phyloP scores from a whole-genome alignment of 2,329 filamentous ascomycete species.

The Diaporthe sp. region DNA sequence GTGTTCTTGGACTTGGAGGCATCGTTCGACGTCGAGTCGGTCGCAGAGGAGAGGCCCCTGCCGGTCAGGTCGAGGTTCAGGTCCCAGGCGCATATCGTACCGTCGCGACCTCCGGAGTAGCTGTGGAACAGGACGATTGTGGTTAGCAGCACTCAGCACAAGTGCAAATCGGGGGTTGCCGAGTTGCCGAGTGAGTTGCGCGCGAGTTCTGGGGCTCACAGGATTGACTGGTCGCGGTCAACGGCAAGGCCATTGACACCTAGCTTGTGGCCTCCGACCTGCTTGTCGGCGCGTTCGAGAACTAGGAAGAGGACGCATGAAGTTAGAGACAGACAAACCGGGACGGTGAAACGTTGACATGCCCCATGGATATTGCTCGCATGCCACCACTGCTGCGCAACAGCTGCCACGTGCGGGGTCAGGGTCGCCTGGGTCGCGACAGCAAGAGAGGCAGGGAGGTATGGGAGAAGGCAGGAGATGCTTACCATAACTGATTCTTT shows the following conservation, averaged over 20 bases:
- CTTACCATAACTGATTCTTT: constrained; percentile 76
- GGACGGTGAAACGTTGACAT: constrained; percentile 27
- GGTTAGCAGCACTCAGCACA: constrained; percentile 42
- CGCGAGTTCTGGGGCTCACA: constrained; percentile 69
- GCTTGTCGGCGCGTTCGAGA: constrained; percentile 70
- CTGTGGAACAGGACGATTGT: constrained; percentile 59
- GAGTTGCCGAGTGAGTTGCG: not conserved
- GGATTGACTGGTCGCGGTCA: constrained; percentile 83
- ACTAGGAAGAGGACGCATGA: constrained; percentile 54
- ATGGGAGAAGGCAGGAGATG: constrained; percentile 40
- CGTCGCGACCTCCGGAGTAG: constrained; percentile 96
- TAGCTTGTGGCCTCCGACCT: constrained; percentile 84
- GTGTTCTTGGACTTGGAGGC: constrained; percentile 57
- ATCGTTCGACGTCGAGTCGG: constrained; percentile 45
- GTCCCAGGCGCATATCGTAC: constrained; percentile 96
- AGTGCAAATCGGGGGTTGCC: constrained; percentile 23
- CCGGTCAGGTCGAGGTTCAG: constrained; percentile 76
- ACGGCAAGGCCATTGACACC: constrained; percentile 96
- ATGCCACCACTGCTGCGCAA: constrained; percentile 20
- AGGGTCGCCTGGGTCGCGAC: constrained; percentile 39
- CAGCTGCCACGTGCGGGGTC: constrained; percentile 44
- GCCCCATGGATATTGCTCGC: constrained; percentile 20
- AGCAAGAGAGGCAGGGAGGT: constrained; percentile 32
- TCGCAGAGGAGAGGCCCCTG: constrained; percentile 38
- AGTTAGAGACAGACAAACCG: constrained; percentile 39